Percentiles rank a stretch among this genome's conserved stretches.
Evolutionary conservation across 2,329 filamentous ascomycete genomes (phyloP).

Genomic region (Neofusicoccum parvum): DNA sequence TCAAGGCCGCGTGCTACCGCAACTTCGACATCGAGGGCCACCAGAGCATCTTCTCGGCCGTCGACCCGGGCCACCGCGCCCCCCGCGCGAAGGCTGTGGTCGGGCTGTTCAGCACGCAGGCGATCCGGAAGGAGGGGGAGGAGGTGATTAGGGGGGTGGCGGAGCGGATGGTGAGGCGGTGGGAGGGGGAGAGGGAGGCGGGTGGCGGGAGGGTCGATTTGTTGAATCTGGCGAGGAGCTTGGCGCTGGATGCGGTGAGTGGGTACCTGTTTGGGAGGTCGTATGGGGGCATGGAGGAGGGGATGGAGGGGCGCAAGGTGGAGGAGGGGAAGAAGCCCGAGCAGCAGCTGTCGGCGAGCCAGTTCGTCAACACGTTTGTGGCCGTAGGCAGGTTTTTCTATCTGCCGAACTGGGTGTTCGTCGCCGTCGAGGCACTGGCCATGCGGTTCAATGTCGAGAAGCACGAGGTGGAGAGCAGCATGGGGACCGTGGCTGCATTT

Average conservation of each 20-base stretch:
- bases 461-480: constrained; percentile 37
- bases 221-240: constrained; percentile 50
- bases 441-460: constrained; percentile 40
- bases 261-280: constrained; percentile 56
- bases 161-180: constrained; percentile 38
- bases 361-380: constrained; percentile 28
- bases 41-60: constrained; percentile 56
- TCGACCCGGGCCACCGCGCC: constrained; percentile 39
- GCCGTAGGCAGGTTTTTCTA: constrained; percentile 54
- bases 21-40: constrained; percentile 62
- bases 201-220: constrained; percentile 45
- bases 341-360: constrained; percentile 48
- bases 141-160: constrained; percentile 46
- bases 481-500: constrained; percentile 47
- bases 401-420: constrained; percentile 48
- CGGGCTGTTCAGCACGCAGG: constrained; percentile 45
- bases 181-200: constrained; percentile 22
- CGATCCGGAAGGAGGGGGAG: constrained; percentile 43
- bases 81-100: constrained; percentile 37
- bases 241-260: constrained; percentile 58
- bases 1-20: constrained; percentile 53
- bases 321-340: constrained; percentile 7
- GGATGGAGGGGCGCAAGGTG: constrained; percentile 26
- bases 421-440: constrained; percentile 41
- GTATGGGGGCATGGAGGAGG: constrained; percentile 53